Conservation (phyloP, 2,329 filamentous ascomycete genomes). For the Gnomoniopsis sp. region DNA sequence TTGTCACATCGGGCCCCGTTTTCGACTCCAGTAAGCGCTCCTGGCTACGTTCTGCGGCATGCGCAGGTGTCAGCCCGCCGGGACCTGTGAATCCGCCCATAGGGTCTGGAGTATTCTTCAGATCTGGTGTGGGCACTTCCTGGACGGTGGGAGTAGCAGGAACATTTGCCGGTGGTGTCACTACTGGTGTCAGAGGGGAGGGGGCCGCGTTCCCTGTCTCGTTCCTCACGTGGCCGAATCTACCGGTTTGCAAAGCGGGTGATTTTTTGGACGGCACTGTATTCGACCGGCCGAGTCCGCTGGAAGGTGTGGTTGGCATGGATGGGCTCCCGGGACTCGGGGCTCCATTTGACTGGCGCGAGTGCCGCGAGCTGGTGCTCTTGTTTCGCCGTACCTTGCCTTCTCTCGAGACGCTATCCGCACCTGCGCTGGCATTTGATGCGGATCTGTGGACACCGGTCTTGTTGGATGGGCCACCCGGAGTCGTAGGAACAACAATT, state of each 20-base stretch:
- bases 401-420: slow-evolving; percentile 79
- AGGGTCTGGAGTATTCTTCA: slow-evolving; percentile 17
- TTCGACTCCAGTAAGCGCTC: slow-evolving; percentile 42
- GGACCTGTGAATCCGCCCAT: neutral
- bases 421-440: slow-evolving; percentile 84
- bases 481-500: slow-evolving; percentile 44
- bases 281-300: slow-evolving; percentile 68
- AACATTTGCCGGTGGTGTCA: slow-evolving; percentile 44
- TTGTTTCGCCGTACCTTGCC: slow-evolving; percentile 81
- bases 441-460: slow-evolving; percentile 67
- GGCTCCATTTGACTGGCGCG: slow-evolving; percentile 67
- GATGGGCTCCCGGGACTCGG: slow-evolving; percentile 67
- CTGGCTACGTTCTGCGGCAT: slow-evolving; percentile 42
- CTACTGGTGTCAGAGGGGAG: slow-evolving; percentile 33
- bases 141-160: slow-evolving; percentile 38
- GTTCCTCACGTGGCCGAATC: slow-evolving; percentile 52
- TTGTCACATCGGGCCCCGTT: slow-evolving; percentile 34
- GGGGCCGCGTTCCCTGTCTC: slow-evolving; percentile 28
- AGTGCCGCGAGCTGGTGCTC: slow-evolving; percentile 87
- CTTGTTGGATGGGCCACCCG: slow-evolving; percentile 47
- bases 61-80: slow-evolving; percentile 7
- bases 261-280: slow-evolving; percentile 91
- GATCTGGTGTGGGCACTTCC: slow-evolving; percentile 30
- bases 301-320: slow-evolving; percentile 50
- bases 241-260: slow-evolving; percentile 63